These are phyloP conservation scores for Rhodotorula taiwanensis DNA, from an alignment of 768 basidiomycete genomes.

Conservation along the genomic window DNA sequence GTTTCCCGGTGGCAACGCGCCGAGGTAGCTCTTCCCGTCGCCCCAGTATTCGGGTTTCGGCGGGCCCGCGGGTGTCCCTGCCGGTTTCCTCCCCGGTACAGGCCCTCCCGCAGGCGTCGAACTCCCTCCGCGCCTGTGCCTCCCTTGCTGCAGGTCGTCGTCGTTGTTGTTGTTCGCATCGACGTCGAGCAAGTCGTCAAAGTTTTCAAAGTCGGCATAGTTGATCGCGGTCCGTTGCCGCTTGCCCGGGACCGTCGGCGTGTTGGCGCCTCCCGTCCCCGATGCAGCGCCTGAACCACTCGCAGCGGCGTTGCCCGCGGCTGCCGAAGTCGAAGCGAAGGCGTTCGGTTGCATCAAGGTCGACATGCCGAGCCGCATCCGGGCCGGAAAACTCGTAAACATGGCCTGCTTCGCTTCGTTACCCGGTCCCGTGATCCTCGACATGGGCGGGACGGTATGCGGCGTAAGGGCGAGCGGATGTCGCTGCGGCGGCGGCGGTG, in stretches of 20 bases:
- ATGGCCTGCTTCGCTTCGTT: slow-evolving; percentile 55
- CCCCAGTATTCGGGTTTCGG: slow-evolving; percentile 42
- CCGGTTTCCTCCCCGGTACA: slow-evolving; percentile 35
- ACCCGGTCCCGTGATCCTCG: slow-evolving; percentile 23
- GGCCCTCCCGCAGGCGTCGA: slow-evolving; percentile 51
- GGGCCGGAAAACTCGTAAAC: slow-evolving; percentile 74
- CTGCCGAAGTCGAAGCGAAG: slow-evolving; percentile 40
- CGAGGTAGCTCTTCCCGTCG: slow-evolving; percentile 78
- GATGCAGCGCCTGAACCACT: slow-evolving; percentile 20
- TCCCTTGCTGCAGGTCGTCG: slow-evolving; percentile 57
- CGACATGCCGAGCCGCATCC: slow-evolving; percentile 82
- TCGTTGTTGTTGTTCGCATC: slow-evolving; percentile 59
- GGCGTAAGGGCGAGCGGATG: slow-evolving; percentile 7
- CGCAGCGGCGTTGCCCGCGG: neutral
- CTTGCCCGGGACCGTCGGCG: slow-evolving; percentile 11
- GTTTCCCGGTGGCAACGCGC: slow-evolving; percentile 70
- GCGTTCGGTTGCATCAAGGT: slow-evolving; percentile 83
- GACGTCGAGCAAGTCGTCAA: slow-evolving; percentile 54
- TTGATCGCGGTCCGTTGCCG: slow-evolving; percentile 60
- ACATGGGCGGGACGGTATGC: slow-evolving; percentile 20
- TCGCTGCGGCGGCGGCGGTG: slow-evolving; percentile 5
- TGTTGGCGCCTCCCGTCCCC: slow-evolving; percentile 25
- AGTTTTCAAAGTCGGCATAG: slow-evolving; percentile 68
- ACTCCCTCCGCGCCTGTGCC: slow-evolving; percentile 42
- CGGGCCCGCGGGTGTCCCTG: slow-evolving; percentile 6